Conservation (phyloP, 176 grass and related monocot species). For the Avena atlantica region DNA sequence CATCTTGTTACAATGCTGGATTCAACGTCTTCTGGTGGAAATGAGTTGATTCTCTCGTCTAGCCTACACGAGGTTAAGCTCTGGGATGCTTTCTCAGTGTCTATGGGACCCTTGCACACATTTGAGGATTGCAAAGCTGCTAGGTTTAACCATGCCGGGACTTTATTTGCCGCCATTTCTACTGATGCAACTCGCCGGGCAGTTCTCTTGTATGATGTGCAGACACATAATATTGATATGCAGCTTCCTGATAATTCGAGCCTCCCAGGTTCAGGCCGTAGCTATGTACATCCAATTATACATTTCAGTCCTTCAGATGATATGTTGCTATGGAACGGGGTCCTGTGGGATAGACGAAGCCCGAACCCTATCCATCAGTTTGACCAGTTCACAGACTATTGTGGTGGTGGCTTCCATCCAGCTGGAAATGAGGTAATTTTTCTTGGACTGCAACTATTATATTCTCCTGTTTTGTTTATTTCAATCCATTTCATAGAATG, state of each 20-base stretch:
- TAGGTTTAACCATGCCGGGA: conserved; percentile 78
- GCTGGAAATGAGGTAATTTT: conserved; percentile 84
- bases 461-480: conserved; percentile 1
- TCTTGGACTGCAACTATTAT: not conserved
- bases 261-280: conserved; percentile 56
- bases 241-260: conserved; percentile 68
- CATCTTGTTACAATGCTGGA: conserved; percentile 72
- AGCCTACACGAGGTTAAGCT: conserved; percentile 76
- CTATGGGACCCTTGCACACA: conserved; percentile 72
- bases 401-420: conserved; percentile 96
- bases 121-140: conserved; percentile 92
- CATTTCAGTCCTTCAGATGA: conserved; percentile 90
- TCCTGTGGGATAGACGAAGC: conserved; percentile 83
- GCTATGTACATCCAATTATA: conserved; percentile 73
- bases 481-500: not conserved
- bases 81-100: conserved; percentile 74
- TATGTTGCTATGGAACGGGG: conserved; percentile 91
- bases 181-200: conserved; percentile 51
- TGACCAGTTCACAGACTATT: conserved; percentile 97
- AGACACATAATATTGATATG: conserved; percentile 62
- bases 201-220: conserved; percentile 88
- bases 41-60: conserved; percentile 82
- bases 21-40: conserved; percentile 58
- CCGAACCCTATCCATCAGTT: conserved; percentile 74
- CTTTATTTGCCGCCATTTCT: conserved; percentile 77